phyloP scores from a whole-genome alignment of 202 grass and related monocot genomes.

The Cymbopogon flexuosus region DNA sequence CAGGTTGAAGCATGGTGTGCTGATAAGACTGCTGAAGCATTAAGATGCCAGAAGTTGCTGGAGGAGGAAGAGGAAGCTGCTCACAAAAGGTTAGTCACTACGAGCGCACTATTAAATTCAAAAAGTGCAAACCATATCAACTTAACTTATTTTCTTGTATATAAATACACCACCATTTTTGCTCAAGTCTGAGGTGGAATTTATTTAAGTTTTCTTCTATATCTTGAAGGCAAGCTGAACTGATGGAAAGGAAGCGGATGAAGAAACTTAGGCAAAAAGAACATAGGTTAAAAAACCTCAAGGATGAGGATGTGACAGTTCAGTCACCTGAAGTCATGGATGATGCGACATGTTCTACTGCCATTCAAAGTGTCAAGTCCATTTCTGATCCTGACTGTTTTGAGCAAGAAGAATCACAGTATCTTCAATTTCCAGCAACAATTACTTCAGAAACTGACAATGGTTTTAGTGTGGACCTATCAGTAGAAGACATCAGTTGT shows the following conservation, averaged over 20 bases:
- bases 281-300: constrained; percentile 55
- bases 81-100: constrained; percentile 70
- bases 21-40: constrained; percentile 83
- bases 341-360: constrained; percentile 16
- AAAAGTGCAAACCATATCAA: not conserved
- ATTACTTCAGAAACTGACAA: constrained; percentile 16
- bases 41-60: constrained; percentile 85
- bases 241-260: constrained; percentile 56
- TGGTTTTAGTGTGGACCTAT: not conserved
- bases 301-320: constrained; percentile 1
- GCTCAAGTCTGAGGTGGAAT: constrained; percentile 14
- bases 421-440: constrained; percentile 11
- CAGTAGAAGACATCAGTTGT: constrained; percentile 9
- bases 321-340: constrained; percentile 22
- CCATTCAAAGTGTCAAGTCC: constrained; percentile 32
- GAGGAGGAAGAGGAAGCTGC: constrained; percentile 93
- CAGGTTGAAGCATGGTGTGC: constrained; percentile 74
- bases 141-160: not conserved
- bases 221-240: constrained; percentile 46
- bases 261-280: constrained; percentile 73
- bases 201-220: constrained; percentile 13
- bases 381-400: constrained; percentile 33
- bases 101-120: not conserved
- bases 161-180: not conserved
- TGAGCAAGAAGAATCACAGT: constrained; percentile 33